phyloP scores from a whole-genome alignment of 495 filamentous ascomycete genomes.

The Friedmanniomyces endolithicus region DNA sequence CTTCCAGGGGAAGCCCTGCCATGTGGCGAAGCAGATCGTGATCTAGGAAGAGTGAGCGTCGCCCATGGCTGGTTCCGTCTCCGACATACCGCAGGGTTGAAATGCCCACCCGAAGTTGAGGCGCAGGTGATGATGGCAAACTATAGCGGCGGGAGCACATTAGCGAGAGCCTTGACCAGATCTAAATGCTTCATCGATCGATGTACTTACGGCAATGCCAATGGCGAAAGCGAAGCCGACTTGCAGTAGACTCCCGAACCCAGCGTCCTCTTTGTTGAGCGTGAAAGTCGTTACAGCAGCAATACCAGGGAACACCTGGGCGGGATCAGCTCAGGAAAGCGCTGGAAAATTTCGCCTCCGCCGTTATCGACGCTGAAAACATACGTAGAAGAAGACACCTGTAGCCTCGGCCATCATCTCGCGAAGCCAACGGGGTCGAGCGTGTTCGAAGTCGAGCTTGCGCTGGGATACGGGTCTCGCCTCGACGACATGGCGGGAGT shows the following conservation, averaged over 20 bases:
- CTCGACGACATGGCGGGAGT: constrained; percentile 35
- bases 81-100: constrained; percentile 23
- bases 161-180: no score
- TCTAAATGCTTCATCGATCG: no score
- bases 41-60: no score
- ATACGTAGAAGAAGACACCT: constrained; percentile 43
- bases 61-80: no score
- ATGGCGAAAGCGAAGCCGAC: constrained; percentile 41
- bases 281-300: constrained; percentile 36
- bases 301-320: constrained; percentile 35
- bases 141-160: no score
- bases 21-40: constrained; percentile 38
- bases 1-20: constrained; percentile 42
- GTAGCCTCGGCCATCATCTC: constrained; percentile 40
- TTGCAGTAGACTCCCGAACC: constrained; percentile 36
- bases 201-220: constrained; percentile 31
- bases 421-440: constrained; percentile 35
- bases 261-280: constrained; percentile 29
- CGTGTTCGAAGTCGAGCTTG: constrained; percentile 40
- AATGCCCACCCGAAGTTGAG: constrained; percentile 41
- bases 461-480: constrained; percentile 36
- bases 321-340: constrained; percentile 2
- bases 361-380: constrained; percentile 3
- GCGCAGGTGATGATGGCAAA: constrained; percentile 44
- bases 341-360: no score